Evolutionary conservation across 2,329 filamentous ascomycete species (phyloP).

Genomic region (Trichoderma endophyticum): DNA sequence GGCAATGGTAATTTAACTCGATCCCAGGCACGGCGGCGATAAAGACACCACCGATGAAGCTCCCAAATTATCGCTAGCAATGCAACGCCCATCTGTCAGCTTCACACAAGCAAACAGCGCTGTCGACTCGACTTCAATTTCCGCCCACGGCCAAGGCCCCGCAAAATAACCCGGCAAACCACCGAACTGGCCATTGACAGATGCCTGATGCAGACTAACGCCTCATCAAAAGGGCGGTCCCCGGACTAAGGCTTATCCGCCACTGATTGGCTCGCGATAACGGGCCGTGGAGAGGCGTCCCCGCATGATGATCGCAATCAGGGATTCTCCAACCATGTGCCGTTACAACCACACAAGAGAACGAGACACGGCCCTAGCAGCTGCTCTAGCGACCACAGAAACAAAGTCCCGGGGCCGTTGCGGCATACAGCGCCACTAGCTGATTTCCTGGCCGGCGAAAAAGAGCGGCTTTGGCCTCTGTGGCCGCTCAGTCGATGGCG

Average conservation of each 20-base stretch:
- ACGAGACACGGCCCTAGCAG: background rate
- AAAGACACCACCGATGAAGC: background rate
- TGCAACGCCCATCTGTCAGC: background rate
- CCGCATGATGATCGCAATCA: conserved; percentile 15
- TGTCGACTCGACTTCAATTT: background rate
- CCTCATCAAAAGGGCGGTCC: background rate
- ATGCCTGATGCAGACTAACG: conserved; percentile 10
- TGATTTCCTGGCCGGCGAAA: background rate
- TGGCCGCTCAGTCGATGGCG: background rate
- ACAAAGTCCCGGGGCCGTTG: background rate
- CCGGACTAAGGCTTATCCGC: background rate
- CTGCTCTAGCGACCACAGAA: background rate
- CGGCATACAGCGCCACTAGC: conserved; percentile 1
- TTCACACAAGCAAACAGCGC: background rate
- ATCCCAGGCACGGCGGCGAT: background rate
- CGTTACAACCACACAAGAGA: background rate
- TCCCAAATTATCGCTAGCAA: background rate
- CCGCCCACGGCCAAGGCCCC: conserved; percentile 5
- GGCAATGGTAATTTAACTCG: background rate
- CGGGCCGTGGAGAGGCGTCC: conserved; percentile 13
- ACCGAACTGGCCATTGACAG: conserved; percentile 10
- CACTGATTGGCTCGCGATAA: conserved; percentile 13
- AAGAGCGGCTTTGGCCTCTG: background rate
- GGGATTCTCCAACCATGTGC: conserved; percentile 10
- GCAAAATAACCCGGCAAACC: conserved; percentile 17